Percentiles rank a stretch among this genome's conserved stretches.
These are phyloP conservation scores for Sporisorium sorghi DNA, from an alignment of 1,284 basidiomycete species.

Conservation along the genomic window DNA sequence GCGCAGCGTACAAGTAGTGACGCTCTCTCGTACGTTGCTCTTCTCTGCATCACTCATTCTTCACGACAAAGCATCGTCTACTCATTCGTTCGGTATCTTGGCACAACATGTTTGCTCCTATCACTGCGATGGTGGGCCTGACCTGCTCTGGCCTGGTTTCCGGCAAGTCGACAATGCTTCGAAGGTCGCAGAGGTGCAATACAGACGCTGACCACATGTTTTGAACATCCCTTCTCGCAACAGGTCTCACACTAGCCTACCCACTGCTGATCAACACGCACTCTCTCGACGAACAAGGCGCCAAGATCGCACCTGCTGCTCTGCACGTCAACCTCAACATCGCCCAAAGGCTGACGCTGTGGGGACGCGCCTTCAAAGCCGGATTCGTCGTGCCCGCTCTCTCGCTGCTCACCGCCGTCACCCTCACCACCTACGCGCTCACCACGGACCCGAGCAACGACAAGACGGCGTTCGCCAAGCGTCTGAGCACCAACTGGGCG, in stretches of 20 bases:
- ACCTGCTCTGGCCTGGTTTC: constrained; percentile 33
- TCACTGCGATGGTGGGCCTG: constrained; percentile 34
- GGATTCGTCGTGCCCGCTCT: constrained; percentile 27
- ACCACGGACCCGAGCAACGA: constrained; percentile 5
- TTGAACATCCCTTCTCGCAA: neutral
- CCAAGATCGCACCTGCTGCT: constrained; percentile 29
- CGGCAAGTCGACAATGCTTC: no score
- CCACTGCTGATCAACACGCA: constrained; percentile 36
- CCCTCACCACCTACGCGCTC: constrained; percentile 19
- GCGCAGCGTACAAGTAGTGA: neutral
- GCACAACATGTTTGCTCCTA: constrained; percentile 24
- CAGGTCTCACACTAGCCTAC: constrained; percentile 32
- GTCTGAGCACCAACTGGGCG: constrained; percentile 20
- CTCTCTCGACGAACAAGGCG: constrained; percentile 34
- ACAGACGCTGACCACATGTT: neutral
- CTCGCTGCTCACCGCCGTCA: constrained; percentile 15
- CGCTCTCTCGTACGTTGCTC: neutral
- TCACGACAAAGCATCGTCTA: no score
- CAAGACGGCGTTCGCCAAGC: constrained; percentile 12
- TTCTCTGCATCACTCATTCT: neutral
- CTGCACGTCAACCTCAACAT: constrained; percentile 27
- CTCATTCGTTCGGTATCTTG: neutral
- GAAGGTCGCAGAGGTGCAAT: no score
- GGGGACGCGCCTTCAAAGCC: constrained; percentile 33
- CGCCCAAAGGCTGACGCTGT: constrained; percentile 40